These are phyloP conservation scores for Fraxinus anomala DNA, from an alignment of 257 asterid genomes.

Conservation along the genomic window DNA sequence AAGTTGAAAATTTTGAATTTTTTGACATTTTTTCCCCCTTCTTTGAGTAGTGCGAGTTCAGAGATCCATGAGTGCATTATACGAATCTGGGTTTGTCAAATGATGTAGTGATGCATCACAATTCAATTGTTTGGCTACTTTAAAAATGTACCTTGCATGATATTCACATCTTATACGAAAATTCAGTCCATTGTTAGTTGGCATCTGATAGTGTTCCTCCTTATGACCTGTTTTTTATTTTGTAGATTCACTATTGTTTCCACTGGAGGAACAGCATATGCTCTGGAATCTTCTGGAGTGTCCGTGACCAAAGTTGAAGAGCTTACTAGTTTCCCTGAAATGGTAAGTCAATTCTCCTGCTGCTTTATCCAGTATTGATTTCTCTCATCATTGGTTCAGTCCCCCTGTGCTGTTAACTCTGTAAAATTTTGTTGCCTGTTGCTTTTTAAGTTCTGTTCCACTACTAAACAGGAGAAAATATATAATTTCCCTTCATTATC, in stretches of 20 bases:
- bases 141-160: constrained; percentile 19
- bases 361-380: constrained; percentile 12
- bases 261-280: constrained; percentile 94
- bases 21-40: background rate
- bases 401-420: background rate
- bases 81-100: background rate
- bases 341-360: constrained; percentile 47
- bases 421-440: background rate
- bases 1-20: background rate
- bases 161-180: background rate
- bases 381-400: background rate
- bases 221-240: background rate
- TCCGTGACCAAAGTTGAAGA: constrained; percentile 93
- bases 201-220: background rate
- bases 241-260: constrained; percentile 84
- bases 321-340: constrained; percentile 88
- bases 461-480: background rate
- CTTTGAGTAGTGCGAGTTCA: background rate
- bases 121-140: constrained; percentile 20
- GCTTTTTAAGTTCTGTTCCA: constrained; percentile 1
- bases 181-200: background rate
- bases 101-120: background rate
- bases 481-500: background rate
- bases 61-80: background rate
- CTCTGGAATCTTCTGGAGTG: constrained; percentile 74